Percentiles rank a stretch among this genome's conserved stretches.
phyloP scores from a whole-genome alignment of 805 yeast species.

The Teunomyces funiuensis region DNA sequence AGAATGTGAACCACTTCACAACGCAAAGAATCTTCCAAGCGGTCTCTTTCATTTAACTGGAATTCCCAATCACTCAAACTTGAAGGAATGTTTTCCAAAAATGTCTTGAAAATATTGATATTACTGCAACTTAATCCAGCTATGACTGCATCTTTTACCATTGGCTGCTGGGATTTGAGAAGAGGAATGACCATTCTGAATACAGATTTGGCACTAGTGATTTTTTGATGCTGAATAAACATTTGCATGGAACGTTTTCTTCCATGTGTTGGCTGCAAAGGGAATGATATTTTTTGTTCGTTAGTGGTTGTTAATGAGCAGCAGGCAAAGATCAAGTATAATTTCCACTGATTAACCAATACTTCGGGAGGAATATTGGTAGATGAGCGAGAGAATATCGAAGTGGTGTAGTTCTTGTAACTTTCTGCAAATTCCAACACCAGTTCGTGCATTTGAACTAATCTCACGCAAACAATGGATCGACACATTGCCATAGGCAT shows the following conservation, averaged over 20 bases:
- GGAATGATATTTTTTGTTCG: conserved; percentile 69
- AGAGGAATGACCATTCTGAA: conserved; percentile 86
- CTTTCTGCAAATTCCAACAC: conserved; percentile 56
- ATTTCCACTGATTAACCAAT: conserved; percentile 82
- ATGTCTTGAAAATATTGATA: conserved; percentile 80
- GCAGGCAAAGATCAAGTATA: conserved; percentile 87
- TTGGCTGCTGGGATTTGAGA: conserved; percentile 63
- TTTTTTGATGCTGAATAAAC: conserved; percentile 84
- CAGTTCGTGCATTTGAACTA: conserved; percentile 81
- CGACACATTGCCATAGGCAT: conserved; percentile 92
- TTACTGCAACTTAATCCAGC: conserved; percentile 87
- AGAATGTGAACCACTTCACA: conserved; percentile 79
- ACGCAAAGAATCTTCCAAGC: conserved; percentile 49
- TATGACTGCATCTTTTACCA: conserved; percentile 83
- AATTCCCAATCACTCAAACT: conserved; percentile 51
- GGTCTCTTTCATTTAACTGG: conserved; percentile 30
- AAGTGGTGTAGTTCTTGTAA: conserved; percentile 34
- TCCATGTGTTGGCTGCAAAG: conserved; percentile 56
- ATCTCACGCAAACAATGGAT: conserved; percentile 81
- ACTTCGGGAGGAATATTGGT: conserved; percentile 58
- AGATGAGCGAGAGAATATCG: conserved; percentile 32
- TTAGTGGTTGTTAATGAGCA: conserved; percentile 86
- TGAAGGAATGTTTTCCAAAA: conserved; percentile 72
- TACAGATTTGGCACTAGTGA: conserved; percentile 87
- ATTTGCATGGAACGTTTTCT: conserved; percentile 78